Percentiles rank a stretch among this genome's conserved stretches.
Conservation (phyloP, 192 early-diverging fungal species). For the Pilaira anomala region DNA sequence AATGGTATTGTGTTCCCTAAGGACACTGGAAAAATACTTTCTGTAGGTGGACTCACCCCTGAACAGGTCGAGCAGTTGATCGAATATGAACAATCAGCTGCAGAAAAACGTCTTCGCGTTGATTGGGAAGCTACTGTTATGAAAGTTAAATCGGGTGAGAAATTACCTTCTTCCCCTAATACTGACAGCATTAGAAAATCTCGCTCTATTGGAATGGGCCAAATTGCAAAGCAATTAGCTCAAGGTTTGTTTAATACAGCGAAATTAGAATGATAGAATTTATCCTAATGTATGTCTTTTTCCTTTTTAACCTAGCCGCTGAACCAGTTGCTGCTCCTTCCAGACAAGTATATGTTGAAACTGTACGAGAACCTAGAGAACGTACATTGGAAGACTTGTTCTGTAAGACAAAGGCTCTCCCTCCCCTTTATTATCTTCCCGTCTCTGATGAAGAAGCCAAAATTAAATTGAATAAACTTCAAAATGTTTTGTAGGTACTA, state of each 20-base stretch:
- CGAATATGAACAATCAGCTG: constrained; percentile 26
- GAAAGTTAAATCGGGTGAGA: constrained; percentile 12
- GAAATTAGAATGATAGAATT: background rate
- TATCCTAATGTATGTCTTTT: background rate
- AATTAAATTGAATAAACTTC: constrained; percentile 14
- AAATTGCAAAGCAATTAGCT: constrained; percentile 32
- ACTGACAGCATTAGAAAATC: constrained; percentile 2
- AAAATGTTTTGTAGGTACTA: background rate
- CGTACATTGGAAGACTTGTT: constrained; percentile 32
- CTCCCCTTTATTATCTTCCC: constrained; percentile 34
- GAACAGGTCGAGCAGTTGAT: constrained; percentile 31
- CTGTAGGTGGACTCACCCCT: constrained; percentile 19
- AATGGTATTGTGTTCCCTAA: constrained; percentile 29
- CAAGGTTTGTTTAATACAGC: constrained; percentile 13
- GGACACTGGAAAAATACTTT: constrained; percentile 25
- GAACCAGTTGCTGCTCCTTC: background rate
- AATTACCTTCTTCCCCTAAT: background rate
- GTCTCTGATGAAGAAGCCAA: constrained; percentile 20
- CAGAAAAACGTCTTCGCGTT: constrained; percentile 24
- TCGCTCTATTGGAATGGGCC: constrained; percentile 24
- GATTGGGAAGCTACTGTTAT: constrained; percentile 33
- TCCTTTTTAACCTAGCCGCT: background rate
- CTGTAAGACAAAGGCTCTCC: constrained; percentile 24
- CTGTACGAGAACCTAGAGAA: background rate
- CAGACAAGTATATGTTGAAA: constrained; percentile 8